Base-by-base conservation (phyloP, 1,284 basidiomycete genomes). In the Earliella scabrosa region DNA sequence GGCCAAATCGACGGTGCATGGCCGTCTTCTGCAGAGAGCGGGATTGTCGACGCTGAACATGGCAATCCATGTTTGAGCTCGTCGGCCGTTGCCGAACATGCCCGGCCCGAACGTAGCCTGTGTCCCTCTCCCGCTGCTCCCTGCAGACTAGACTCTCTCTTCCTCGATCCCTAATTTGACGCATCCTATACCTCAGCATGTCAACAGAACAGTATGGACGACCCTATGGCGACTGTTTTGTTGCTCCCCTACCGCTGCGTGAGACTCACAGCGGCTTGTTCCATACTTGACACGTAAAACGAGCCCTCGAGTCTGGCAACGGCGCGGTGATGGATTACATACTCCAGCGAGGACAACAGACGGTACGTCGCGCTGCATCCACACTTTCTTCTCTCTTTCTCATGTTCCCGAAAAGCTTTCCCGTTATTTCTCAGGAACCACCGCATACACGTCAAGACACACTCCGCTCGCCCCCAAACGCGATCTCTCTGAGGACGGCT, bases 1-100 rank as follows among this genome's bases (percentile, higher is more conserved):
- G 26, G 39, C 32, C 39, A 26, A 35, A 52, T 41, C 40, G 36
- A 36, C 50, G 49, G 46, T 35, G 23, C 23, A n/a, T 35, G 21
- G 52, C 24, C 29, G 46, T 52, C 55, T 45, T 52, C 44, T 44
- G 51, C 27, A 54, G 49, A n/a, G n/a, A 47, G 49, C 20, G 45
- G 49, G 60, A 61, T 61, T 54, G 40, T 54, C 60, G 50, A 16
- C 27, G 40, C 60, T 50, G 24, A 45, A 62, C 23, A 54, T 38
- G 54, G 60, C 44, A 57, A 50, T 51, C 13, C 34, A 26, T 38
- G 38, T 26, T n/a, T 11, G 34, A 20, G 3, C 4, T 13, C 10
- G n/a, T 49, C 41, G 59, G 45, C 51, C 8, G 11, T 18, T 52
- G 31, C 51, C 51, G 51, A 18, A n/a, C 4, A 8, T 8, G 36